Evolutionary conservation across 2,329 filamentous ascomycete genomes (phyloP), one percentile per base, ranked within the genome.

Genomic region (Drechmeria coniospora): DNA sequence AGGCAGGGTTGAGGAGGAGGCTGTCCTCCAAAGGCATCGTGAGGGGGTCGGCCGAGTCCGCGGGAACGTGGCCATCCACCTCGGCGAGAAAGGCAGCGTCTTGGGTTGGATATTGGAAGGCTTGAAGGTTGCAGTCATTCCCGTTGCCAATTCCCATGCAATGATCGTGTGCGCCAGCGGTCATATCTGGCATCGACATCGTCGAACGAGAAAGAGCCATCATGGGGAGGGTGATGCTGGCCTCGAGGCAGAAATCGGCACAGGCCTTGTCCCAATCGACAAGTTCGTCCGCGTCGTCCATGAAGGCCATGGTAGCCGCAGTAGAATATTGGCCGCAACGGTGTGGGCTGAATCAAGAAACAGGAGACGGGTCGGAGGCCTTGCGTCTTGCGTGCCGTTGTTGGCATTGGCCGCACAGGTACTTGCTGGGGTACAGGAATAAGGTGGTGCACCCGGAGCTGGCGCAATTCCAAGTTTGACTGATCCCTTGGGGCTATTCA

Each of bases 261-360:
- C 52, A 61, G 27, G 59, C 56, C 32, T 61, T 51, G 39, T 72
- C 66, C 67, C 70, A 75, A 44, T 73, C 59, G 47, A 79, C 65
- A 44, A 77, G 72, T 35, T 74, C 65, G 30, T 76, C 70, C 57
- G 66, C 55, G 29, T 70, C 62, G 31, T 69, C 58, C 36, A 67
- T 41, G 32, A 40, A 34, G n/a, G 50, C 33, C 51, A 53, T 53
- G 31, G 23, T 15, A 19, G 15, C 23, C n/a, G 12, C 6, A 22
- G 13, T 21, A 21, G 29, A 14, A 28, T 14, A 13, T 18, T 12
- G 17, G 14, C 9, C 6, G 20, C 20, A 31, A 35, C 26, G 35
- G 32, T 29, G 31, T 29, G n/a, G n/a, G 32, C 32, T 27, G 11
- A 22, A 10, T 32, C 29, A 34, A 28, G 24, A n/a, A 27, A 34